Conservation (phyloP, 2,329 filamentous ascomycete species). For the Clonostachys rosea region DNA sequence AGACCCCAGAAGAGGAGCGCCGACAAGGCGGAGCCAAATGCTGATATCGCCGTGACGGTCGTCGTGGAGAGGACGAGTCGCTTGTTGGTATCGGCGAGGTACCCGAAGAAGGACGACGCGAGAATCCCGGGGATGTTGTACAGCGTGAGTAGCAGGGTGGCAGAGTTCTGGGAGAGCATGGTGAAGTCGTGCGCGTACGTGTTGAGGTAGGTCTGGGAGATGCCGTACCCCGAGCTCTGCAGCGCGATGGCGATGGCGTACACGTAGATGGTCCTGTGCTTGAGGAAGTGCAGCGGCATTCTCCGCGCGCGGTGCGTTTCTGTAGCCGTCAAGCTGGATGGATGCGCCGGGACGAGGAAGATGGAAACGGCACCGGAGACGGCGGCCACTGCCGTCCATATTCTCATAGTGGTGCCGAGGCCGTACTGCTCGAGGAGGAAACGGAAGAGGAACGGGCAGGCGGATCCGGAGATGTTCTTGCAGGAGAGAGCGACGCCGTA, state of each 20-base stretch:
- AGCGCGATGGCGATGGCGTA: constrained; percentile 5
- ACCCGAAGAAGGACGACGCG: constrained; percentile 7
- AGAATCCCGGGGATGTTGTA: constrained; percentile 7
- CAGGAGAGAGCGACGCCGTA: constrained; percentile 8
- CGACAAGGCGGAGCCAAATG: constrained; percentile 4
- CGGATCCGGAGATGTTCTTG: constrained; percentile 7
- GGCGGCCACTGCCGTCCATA: constrained; percentile 7
- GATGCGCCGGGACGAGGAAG: constrained; percentile 4
- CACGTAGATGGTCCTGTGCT: constrained; percentile 4
- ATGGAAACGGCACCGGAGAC: constrained; percentile 3
- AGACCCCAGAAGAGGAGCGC: constrained; percentile 9
- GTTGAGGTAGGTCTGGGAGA: constrained; percentile 8
- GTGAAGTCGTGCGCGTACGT: constrained; percentile 5
- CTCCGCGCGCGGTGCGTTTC: not conserved
- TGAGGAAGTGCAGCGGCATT: constrained; percentile 5
- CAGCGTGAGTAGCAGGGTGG: constrained; percentile 6
- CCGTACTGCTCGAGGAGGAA: constrained; percentile 6
- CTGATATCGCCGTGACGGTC: constrained; percentile 5
- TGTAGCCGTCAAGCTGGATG: not conserved
- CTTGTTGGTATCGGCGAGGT: constrained; percentile 6
- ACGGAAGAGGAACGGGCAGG: constrained; percentile 7
- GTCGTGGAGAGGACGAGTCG: not conserved
- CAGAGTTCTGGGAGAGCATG: constrained; percentile 5
- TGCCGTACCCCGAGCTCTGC: constrained; percentile 8
- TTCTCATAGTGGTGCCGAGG: constrained; percentile 4